Percentiles rank a stretch among this genome's conserved stretches.
These are phyloP conservation scores for Corynespora cassiicola DNA, from an alignment of 2,329 filamentous ascomycete species.

Conservation along the genomic window DNA sequence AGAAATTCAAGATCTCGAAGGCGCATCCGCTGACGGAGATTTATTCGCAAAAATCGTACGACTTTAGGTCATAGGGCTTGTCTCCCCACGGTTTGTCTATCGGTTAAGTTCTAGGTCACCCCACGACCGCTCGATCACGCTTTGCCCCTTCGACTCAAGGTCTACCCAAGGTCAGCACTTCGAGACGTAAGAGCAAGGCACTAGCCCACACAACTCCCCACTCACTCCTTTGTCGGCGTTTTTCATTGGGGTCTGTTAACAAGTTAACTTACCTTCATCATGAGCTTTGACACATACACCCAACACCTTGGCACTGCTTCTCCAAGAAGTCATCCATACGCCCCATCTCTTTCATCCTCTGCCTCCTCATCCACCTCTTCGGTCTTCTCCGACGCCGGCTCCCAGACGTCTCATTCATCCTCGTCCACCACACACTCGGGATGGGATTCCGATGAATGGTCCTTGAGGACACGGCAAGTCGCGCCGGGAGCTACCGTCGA, in stretches of 20 bases:
- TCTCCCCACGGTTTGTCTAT: constrained; percentile 47
- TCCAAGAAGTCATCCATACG: constrained; percentile 63
- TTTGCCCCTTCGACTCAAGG: constrained; percentile 38
- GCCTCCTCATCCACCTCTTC: constrained; percentile 79
- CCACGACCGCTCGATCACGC: constrained; percentile 46
- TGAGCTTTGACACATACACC: constrained; percentile 45
- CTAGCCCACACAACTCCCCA: constrained; percentile 33
- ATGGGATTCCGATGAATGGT: constrained; percentile 50
- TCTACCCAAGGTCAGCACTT: constrained; percentile 45
- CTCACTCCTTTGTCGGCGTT: constrained; percentile 44
- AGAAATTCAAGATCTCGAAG: constrained; percentile 23
- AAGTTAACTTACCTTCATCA: constrained; percentile 41
- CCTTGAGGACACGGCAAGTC: constrained; percentile 26
- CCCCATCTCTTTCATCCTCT: constrained; percentile 74
- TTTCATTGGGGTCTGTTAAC: too few relatives aligned
- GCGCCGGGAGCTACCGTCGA: constrained; percentile 29
- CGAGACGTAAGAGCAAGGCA: constrained; percentile 42
- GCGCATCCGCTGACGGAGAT: constrained; percentile 26
- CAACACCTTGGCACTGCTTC: constrained; percentile 40
- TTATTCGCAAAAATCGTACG: constrained; percentile 38
- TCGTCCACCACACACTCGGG: constrained; percentile 66
- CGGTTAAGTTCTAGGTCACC: constrained; percentile 47
- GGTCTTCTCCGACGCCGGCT: constrained; percentile 73
- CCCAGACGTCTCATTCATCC: constrained; percentile 72
- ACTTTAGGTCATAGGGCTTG: constrained; percentile 39